Conservation (phyloP, 2,329 filamentous ascomycete species). For the Alternaria solani region DNA sequence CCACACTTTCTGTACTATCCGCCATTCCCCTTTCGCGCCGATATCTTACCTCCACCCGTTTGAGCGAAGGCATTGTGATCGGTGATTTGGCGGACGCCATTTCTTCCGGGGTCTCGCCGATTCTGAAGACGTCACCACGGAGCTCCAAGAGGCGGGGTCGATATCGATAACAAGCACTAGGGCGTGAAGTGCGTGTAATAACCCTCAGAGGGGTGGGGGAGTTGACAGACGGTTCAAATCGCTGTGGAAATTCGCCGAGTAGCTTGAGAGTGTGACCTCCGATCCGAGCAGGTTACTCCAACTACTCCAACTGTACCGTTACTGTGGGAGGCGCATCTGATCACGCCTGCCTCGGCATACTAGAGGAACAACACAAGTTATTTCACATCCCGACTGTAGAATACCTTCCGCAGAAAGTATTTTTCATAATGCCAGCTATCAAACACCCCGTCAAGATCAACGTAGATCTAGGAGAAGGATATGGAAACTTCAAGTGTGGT, state of each 20-base stretch:
- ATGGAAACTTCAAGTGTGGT: constrained; percentile 61
- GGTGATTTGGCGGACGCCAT: constrained; percentile 7
- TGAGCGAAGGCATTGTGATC: constrained; percentile 13
- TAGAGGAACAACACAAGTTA: background rate
- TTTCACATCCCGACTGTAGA: background rate
- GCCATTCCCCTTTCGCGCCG: constrained; percentile 8
- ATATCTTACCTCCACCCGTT: constrained; percentile 5
- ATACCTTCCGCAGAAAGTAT: background rate
- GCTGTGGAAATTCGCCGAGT: background rate
- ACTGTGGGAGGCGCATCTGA: background rate
- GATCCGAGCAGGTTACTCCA: constrained; percentile 1
- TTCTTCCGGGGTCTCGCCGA: constrained; percentile 1
- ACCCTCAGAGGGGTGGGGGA: background rate
- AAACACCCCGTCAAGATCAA: constrained; percentile 53
- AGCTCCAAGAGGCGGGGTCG: constrained; percentile 21
- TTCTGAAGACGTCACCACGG: constrained; percentile 24
- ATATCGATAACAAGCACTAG: constrained; percentile 18
- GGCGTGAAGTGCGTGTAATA: constrained; percentile 11
- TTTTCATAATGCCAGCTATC: background rate
- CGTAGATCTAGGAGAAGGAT: constrained; percentile 63
- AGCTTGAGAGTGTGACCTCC: background rate
- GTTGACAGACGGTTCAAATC: background rate
- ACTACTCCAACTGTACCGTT: constrained; percentile 1
- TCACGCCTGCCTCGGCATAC: background rate
- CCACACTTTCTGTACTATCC: constrained; percentile 9